A percentile compares a stretch with the other conserved stretches of the same genome.
phyloP scores from a whole-genome alignment of 2,329 filamentous ascomycete genomes.

The Pyrenophora graminea region DNA sequence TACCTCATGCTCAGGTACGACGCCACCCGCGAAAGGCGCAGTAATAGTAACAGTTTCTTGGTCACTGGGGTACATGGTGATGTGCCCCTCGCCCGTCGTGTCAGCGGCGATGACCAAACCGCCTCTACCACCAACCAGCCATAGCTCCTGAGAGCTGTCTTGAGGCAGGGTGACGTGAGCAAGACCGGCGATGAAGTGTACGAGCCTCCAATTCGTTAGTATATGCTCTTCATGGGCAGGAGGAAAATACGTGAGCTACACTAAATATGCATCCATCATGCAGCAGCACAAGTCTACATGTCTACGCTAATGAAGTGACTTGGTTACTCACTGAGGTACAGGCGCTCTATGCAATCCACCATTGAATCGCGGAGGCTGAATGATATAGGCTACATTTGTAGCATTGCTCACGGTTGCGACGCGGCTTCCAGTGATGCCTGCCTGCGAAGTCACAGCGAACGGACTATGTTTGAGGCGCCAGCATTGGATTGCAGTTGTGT shows the following conservation, averaged over 20 bases:
- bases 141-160: conserved; percentile 26
- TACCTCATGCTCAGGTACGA: conserved; percentile 27
- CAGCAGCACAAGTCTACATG: no score
- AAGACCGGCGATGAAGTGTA: conserved; percentile 40
- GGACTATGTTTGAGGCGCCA: conserved; percentile 37
- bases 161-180: conserved; percentile 40
- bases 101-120: conserved; percentile 41
- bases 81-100: conserved; percentile 37
- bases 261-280: no score
- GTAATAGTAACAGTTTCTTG: conserved; percentile 33
- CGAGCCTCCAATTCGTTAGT: conserved; percentile 15
- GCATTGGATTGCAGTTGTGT: conserved; percentile 42
- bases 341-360: conserved; percentile 43
- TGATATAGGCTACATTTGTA: conserved; percentile 33
- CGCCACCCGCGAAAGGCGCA: conserved; percentile 34
- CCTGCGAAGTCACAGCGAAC: conserved; percentile 30
- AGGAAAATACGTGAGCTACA: not conserved
- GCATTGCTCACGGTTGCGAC: conserved; percentile 26
- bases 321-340: conserved; percentile 25
- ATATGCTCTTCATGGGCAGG: no score
- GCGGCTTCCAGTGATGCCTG: conserved; percentile 33
- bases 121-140: conserved; percentile 39
- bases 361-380: conserved; percentile 40
- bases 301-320: not conserved
- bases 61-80: conserved; percentile 40